Base-by-base conservation (phyloP, 73 alveolate species). In the Diophrys sp. region DNA sequence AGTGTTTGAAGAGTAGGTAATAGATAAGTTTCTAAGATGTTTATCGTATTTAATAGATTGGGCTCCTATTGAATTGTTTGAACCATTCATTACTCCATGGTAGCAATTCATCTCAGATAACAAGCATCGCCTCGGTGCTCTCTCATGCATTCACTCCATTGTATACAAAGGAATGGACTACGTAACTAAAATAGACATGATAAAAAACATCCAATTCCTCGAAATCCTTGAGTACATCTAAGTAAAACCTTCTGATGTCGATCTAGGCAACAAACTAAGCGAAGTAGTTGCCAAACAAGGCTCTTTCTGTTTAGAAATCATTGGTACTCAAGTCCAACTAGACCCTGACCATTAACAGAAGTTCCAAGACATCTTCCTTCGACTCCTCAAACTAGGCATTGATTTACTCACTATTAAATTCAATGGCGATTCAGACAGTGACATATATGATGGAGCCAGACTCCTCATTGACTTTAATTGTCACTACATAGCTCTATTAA, bases 361-460 rank as follows among this genome's bases (percentile, higher is more conserved):
- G 18, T 44, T 11, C 62, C n/a, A 44, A 18, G 18, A 44, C 62
- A 44, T 44, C 5, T 44, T 44, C 62, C 18, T 44, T 5, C 5
- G 62, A 44, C 62, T 44, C 5, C 18, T 44, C 5, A 44, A 44
- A 44, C 62, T 44, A 5, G 5, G n/a, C n/a, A n/a, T n/a, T n/a
- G n/a, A n/a, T n/a, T n/a, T n/a, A n/a, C n/a, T n/a, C n/a, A n/a
- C n/a, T n/a, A n/a, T n/a, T n/a, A n/a, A n/a, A n/a, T n/a, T n/a
- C n/a, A n/a, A n/a, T n/a, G n/a, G n/a, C n/a, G n/a, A n/a, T n/a
- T 44, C 62, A 44, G 62, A 44, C 62, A 44, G 62, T 18, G 62
- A 44, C 62, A 5, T 18, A 44, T 44, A 44, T 18, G 62, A 44
- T 18, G 5, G n/a, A 44, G 5, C 62, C 18, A 44, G 62, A 44